A percentile compares a stretch with the other conserved stretches of the same genome.
Evolutionary conservation across 768 basidiomycete genomes (phyloP).

Genomic region (Hebeloma cylindrosporum): DNA sequence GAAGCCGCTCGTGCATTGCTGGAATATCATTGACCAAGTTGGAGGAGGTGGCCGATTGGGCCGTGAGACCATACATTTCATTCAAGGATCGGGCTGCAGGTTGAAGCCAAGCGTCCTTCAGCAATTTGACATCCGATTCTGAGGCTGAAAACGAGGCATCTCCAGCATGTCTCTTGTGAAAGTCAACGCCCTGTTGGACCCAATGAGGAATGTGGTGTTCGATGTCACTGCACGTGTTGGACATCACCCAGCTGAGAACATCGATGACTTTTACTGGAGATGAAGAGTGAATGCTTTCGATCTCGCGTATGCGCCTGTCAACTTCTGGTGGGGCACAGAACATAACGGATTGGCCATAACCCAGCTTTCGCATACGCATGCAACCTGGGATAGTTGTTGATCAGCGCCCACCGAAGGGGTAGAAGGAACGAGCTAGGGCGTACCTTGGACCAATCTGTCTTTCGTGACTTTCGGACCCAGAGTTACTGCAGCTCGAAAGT

Average conservation of each 20-base stretch:
- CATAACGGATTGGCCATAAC: slow-evolving; percentile 45
- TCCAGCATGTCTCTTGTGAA: slow-evolving; percentile 25
- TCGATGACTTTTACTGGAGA: slow-evolving; percentile 26
- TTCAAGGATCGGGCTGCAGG: slow-evolving; percentile 38
- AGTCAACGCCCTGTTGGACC: slow-evolving; percentile 40
- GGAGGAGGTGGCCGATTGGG: background rate
- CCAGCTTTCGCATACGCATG: slow-evolving; percentile 54
- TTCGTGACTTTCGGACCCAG: slow-evolving; percentile 52
- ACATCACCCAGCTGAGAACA: slow-evolving; percentile 45
- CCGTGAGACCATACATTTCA: slow-evolving; percentile 30
- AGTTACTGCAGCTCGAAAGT: slow-evolving; percentile 46
- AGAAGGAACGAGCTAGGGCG: slow-evolving; percentile 4
- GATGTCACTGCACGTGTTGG: slow-evolving; percentile 43
- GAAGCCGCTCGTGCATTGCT: slow-evolving; percentile 23
- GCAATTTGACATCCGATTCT: slow-evolving; percentile 7
- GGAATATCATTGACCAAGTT: slow-evolving; percentile 8
- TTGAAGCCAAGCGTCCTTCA: slow-evolving; percentile 35
- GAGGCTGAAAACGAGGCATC: slow-evolving; percentile 10
- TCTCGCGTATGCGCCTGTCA: slow-evolving; percentile 34
- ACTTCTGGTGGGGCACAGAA: slow-evolving; percentile 48
- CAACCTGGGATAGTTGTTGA: slow-evolving; percentile 38
- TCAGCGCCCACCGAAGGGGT: background rate
- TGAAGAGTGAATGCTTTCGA: slow-evolving; percentile 10
- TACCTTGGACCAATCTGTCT: slow-evolving; percentile 52
- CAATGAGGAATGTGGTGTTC: slow-evolving; percentile 40